Evolutionary conservation across 805 yeast species (phyloP).

Genomic region (Candida easanensis): DNA sequence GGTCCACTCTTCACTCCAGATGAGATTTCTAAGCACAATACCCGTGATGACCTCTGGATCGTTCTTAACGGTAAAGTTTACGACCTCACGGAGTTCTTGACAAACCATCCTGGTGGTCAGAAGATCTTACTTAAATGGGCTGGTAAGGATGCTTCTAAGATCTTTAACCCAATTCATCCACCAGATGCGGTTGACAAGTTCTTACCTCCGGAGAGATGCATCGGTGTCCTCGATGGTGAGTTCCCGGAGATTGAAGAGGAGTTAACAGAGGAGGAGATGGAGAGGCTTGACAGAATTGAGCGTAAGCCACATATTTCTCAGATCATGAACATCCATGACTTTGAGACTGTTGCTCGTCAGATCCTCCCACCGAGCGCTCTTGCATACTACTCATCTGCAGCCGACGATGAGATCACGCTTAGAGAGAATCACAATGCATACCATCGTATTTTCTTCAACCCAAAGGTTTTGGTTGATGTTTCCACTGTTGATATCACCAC

Average conservation of each 20-base stretch:
- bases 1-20: conserved; percentile 25
- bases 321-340: conserved; percentile 77
- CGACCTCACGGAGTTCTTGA: conserved; percentile 48
- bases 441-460: conserved; percentile 85
- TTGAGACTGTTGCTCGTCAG: conserved; percentile 80
- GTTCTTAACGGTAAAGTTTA: conserved; percentile 83
- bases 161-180: conserved; percentile 88
- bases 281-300: conserved; percentile 39
- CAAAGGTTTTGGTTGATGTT: conserved; percentile 80
- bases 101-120: conserved; percentile 79
- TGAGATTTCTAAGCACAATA: conserved; percentile 29
- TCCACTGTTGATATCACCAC: conserved; percentile 66
- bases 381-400: conserved; percentile 90
- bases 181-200: conserved; percentile 73
- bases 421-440: conserved; percentile 90
- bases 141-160: conserved; percentile 78
- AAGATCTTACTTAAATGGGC: conserved; percentile 79
- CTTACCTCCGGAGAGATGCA: conserved; percentile 54
- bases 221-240: conserved; percentile 51
- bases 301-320: conserved; percentile 67
- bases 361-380: conserved; percentile 79
- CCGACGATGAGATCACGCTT: conserved; percentile 88
- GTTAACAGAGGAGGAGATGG: conserved; percentile 35
- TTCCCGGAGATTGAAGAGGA: conserved; percentile 36
- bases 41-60: conserved; percentile 78